phyloP scores from a whole-genome alignment of 352 stramenopile species.

The Phytophthora sansomeana region DNA sequence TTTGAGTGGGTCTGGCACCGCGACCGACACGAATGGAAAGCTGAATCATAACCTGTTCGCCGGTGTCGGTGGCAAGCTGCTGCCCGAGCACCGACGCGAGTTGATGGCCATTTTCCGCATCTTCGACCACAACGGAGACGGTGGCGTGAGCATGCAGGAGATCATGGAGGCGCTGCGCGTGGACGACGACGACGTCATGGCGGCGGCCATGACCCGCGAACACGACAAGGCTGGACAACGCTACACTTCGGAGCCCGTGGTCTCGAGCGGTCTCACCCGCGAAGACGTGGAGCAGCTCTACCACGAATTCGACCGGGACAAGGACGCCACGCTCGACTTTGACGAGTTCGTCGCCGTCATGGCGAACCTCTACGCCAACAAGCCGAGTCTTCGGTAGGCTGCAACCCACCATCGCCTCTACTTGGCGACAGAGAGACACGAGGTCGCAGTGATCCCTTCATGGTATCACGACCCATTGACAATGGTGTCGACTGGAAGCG shows the following conservation, averaged over 20 bases:
- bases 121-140: slow-evolving; percentile 76
- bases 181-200: slow-evolving; percentile 71
- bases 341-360: slow-evolving; percentile 77
- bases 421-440: slow-evolving; percentile 22
- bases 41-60: slow-evolving; percentile 3
- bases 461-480: background rate
- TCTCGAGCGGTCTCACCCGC: slow-evolving; percentile 57
- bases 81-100: slow-evolving; percentile 49
- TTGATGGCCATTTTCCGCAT: slow-evolving; percentile 72
- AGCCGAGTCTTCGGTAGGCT: slow-evolving; percentile 12
- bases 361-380: slow-evolving; percentile 50
- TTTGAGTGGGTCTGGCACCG: background rate
- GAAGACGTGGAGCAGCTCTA: slow-evolving; percentile 69
- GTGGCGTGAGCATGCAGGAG: slow-evolving; percentile 73
- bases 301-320: slow-evolving; percentile 57
- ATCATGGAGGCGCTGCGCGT: slow-evolving; percentile 75
- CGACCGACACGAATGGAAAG: background rate
- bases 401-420: slow-evolving; percentile 2
- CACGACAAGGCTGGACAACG: slow-evolving; percentile 27
- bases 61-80: slow-evolving; percentile 17
- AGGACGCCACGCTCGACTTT: slow-evolving; percentile 66
- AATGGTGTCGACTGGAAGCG: slow-evolving; percentile 13
- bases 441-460: background rate
- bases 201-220: slow-evolving; percentile 47
- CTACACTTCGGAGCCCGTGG: slow-evolving; percentile 6